Percentiles rank a stretch among this genome's conserved stretches.
Conservation (phyloP, 2,329 filamentous ascomycete genomes). For the Nemania bipapillata region DNA sequence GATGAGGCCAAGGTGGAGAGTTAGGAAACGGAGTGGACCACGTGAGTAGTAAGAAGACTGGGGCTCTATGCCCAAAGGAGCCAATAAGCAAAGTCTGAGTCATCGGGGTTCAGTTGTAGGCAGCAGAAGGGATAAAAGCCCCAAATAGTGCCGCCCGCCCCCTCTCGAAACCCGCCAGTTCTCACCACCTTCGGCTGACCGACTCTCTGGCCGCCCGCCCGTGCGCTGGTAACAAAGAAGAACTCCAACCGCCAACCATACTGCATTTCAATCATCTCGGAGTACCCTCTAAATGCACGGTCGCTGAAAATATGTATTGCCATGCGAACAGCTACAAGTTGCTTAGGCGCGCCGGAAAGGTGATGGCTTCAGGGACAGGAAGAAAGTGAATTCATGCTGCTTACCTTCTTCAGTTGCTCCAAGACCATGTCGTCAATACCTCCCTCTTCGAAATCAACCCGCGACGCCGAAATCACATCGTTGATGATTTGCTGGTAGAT, state of each 20-base stretch:
- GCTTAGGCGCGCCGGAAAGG: conserved; percentile 14
- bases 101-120: conserved; percentile 45
- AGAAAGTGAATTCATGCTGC: conserved; percentile 48
- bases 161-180: conserved; percentile 56
- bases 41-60: conserved; percentile 37
- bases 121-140: conserved; percentile 60
- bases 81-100: conserved; percentile 45
- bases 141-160: conserved; percentile 66
- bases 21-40: conserved; percentile 34
- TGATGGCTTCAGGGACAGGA: conserved; percentile 1
- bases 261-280: background rate
- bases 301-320: background rate
- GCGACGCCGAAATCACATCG: conserved; percentile 90
- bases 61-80: background rate
- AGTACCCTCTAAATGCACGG: background rate
- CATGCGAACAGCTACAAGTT: background rate
- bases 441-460: conserved; percentile 95
- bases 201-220: conserved; percentile 30
- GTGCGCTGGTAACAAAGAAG: conserved; percentile 37
- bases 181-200: conserved; percentile 54
- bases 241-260: conserved; percentile 23
- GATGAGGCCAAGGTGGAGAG: background rate
- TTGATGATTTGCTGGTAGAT: conserved; percentile 83
- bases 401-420: conserved; percentile 87
- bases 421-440: conserved; percentile 89